These are phyloP conservation scores for Daldinia caldariorum DNA, from an alignment of 495 filamentous ascomycete genomes.

Conservation along the genomic window DNA sequence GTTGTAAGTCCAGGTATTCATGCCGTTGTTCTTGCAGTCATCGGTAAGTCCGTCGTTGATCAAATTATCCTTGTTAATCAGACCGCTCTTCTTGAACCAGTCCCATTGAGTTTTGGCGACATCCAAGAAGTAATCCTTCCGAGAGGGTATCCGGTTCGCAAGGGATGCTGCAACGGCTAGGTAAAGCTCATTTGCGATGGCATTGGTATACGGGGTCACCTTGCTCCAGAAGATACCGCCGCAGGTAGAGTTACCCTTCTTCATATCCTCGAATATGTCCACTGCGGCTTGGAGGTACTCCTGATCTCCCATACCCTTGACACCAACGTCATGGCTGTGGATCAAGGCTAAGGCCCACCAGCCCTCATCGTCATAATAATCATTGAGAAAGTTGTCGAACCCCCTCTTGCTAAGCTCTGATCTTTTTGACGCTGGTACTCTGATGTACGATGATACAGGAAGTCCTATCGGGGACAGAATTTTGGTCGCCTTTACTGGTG, in stretches of 20 bases:
- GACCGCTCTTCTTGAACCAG: conserved; percentile 72
- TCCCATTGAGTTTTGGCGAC: conserved; percentile 69
- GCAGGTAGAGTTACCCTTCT: conserved; percentile 62
- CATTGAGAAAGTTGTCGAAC: conserved; percentile 65
- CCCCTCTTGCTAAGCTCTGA: conserved; percentile 44
- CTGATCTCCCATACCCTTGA: conserved; percentile 56
- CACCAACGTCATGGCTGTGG: conserved; percentile 67
- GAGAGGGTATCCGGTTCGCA: conserved; percentile 67
- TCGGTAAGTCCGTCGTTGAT: conserved; percentile 75
- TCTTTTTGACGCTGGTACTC: conserved; percentile 29
- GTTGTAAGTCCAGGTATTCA: conserved; percentile 78
- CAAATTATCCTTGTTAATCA: conserved; percentile 71
- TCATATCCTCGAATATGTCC: conserved; percentile 70
- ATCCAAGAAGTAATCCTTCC: conserved; percentile 62
- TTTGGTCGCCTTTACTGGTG: conserved; percentile 47
- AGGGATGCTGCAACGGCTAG: conserved; percentile 74
- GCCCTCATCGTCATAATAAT: conserved; percentile 75
- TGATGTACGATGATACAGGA: conserved; percentile 48
- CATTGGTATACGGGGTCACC: conserved; percentile 66
- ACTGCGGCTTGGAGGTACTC: conserved; percentile 66
- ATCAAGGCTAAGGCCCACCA: conserved; percentile 79
- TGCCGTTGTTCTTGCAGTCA: conserved; percentile 71
- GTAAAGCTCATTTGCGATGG: conserved; percentile 81
- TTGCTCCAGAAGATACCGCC: conserved; percentile 80
- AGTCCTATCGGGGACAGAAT: conserved; percentile 43